Evolutionary conservation across 176 grass and related monocot genomes (phyloP).

Genomic region (Avena insularis): DNA sequence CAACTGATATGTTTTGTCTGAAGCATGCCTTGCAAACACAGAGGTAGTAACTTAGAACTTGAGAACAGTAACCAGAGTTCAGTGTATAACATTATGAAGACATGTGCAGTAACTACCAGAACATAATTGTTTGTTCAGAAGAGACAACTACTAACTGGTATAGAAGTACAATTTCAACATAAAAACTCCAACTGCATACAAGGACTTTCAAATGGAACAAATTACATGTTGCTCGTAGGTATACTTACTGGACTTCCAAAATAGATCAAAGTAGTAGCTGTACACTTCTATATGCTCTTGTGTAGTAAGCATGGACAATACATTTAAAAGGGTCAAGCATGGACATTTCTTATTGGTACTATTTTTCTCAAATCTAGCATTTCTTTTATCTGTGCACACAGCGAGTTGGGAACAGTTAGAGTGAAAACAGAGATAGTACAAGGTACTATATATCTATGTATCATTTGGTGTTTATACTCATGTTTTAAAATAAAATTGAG

Average conservation of each 20-base stretch:
- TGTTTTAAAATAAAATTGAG: constrained; percentile 8
- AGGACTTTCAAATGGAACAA: not conserved
- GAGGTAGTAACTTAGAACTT: constrained; percentile 5
- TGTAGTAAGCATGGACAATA: not conserved
- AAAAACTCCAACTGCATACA: not conserved
- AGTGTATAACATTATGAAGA: constrained; percentile 27
- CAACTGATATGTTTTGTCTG: constrained; percentile 80
- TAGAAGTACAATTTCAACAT: constrained; percentile 15
- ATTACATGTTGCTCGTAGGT: not conserved
- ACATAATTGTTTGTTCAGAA: not conserved
- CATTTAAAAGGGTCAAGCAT: constrained; percentile 11
- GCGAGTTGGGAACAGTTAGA: not conserved
- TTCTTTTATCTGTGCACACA: not conserved
- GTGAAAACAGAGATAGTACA: constrained; percentile 4
- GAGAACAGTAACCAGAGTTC: constrained; percentile 2
- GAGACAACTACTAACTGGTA: not conserved
- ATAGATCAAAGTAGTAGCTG: not conserved
- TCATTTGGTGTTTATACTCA: not conserved
- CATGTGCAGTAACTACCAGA: not conserved
- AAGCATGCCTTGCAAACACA: constrained; percentile 79
- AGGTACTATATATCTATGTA: not conserved
- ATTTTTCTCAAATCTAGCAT: not conserved
- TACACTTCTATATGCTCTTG: not conserved
- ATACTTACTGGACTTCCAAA: not conserved
- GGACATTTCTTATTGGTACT: not conserved